These are phyloP conservation scores for Cupressus sempervirens DNA, from an alignment of 75 land plant genomes.

Conservation along the genomic window DNA sequence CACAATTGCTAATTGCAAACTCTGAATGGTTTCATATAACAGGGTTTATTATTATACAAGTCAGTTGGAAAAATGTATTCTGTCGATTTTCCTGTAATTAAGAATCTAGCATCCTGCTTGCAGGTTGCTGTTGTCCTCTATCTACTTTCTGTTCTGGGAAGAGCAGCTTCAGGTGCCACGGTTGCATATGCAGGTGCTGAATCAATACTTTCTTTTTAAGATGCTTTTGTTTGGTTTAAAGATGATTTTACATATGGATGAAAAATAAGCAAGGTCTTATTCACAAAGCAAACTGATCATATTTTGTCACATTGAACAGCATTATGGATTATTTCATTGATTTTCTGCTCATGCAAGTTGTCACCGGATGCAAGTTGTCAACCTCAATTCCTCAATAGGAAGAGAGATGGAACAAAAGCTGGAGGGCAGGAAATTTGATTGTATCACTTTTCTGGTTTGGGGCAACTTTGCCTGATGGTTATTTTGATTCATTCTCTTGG, in stretches of 20 bases:
- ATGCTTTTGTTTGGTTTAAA: background rate
- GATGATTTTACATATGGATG: background rate
- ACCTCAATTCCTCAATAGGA: slow-evolving; percentile 6
- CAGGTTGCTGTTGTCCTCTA: slow-evolving; percentile 39
- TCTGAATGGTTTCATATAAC: background rate
- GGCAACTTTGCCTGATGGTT: background rate
- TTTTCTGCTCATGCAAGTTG: slow-evolving; percentile 11
- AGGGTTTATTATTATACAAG: background rate
- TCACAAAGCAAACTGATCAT: background rate
- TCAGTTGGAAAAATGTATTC: background rate
- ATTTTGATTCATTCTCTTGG: background rate
- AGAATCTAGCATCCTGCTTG: background rate
- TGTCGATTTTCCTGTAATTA: background rate
- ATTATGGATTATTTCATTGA: slow-evolving; percentile 15
- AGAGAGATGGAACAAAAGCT: slow-evolving; percentile 5
- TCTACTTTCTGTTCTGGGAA: slow-evolving; percentile 39
- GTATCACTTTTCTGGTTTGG: background rate
- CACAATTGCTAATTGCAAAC: background rate
- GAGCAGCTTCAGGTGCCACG: slow-evolving; percentile 43
- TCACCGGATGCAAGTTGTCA: slow-evolving; percentile 7
- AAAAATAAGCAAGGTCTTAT: background rate
- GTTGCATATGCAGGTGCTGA: slow-evolving; percentile 32
- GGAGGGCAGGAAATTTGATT: background rate
- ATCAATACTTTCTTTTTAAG: background rate
- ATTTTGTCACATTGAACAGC: slow-evolving; percentile 6